phyloP scores from a whole-genome alignment of 768 basidiomycete species.

The Arthromyces matolae region DNA sequence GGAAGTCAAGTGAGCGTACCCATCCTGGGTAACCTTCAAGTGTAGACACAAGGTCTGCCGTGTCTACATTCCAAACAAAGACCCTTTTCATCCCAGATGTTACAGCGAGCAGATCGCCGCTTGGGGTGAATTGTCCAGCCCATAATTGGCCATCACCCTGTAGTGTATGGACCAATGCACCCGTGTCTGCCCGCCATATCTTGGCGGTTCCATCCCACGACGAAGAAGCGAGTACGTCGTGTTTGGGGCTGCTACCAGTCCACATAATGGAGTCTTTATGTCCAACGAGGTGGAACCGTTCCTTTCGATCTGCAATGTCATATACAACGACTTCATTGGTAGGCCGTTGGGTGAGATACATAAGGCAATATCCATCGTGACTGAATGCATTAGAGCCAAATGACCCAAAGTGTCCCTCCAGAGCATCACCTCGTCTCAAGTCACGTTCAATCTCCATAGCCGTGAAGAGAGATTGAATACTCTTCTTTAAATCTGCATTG shows the following conservation, averaged over 20 bases:
- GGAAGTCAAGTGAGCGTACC: neutral
- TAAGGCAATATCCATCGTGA: neutral
- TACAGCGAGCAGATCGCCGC: neutral
- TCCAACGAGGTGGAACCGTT: neutral
- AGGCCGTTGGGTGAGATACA: neutral
- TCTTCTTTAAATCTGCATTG: neutral
- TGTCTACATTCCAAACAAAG: neutral
- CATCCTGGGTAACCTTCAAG: neutral
- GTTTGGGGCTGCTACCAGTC: neutral
- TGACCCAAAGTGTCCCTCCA: neutral
- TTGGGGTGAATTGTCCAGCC: neutral
- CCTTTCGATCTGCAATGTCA: neutral
- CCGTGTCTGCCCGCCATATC: neutral
- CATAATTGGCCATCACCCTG: neutral
- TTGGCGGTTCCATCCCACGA: constrained; percentile 1
- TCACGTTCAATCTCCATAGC: neutral
- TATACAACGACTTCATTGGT: neutral
- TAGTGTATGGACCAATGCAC: neutral
- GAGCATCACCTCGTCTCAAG: neutral
- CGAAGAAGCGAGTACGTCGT: neutral
- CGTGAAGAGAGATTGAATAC: neutral
- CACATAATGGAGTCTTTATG: constrained; percentile 1
- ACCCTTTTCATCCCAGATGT: neutral
- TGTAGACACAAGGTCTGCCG: neutral
- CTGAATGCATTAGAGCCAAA: neutral